A percentile compares a stretch with the other conserved stretches of the same genome.
phyloP scores from a whole-genome alignment of 2,329 filamentous ascomycete genomes.

The Incumbomyces lentus region DNA sequence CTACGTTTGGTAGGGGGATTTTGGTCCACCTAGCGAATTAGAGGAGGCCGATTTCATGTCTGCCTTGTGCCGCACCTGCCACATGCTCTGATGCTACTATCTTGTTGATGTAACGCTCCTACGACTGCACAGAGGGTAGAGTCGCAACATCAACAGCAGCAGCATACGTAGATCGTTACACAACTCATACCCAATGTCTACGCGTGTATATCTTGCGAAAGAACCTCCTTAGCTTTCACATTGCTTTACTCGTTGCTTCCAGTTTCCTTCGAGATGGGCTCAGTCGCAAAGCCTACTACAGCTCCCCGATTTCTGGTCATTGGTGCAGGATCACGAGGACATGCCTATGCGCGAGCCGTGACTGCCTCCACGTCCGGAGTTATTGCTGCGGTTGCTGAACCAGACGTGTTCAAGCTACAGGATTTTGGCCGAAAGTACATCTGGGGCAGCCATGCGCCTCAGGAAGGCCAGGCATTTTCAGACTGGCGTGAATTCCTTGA shows the following conservation, averaged over 20 bases:
- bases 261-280: conserved; percentile 11
- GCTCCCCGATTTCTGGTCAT: conserved; percentile 56
- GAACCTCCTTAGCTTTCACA: too few species aligned
- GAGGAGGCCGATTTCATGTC: too few species aligned
- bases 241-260: too few species aligned
- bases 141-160: too few species aligned
- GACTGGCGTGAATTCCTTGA: conserved; percentile 67
- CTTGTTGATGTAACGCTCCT: too few species aligned
- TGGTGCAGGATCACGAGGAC: conserved; percentile 70
- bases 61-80: too few species aligned
- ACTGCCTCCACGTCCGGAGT: conserved; percentile 32
- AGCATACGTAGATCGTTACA: neutral
- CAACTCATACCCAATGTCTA: too few species aligned
- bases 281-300: conserved; percentile 7
- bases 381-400: conserved; percentile 75
- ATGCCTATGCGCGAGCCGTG: conserved; percentile 61
- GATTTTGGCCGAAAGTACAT: conserved; percentile 63
- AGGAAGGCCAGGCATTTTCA: conserved; percentile 57
- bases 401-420: conserved; percentile 63
- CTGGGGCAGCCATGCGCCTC: conserved; percentile 47
- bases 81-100: too few species aligned
- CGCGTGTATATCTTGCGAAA: too few species aligned
- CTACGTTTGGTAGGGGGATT: too few species aligned
- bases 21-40: too few species aligned
- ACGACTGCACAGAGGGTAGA: too few species aligned